Conservation (phyloP, 2,329 filamentous ascomycete genomes). For the Neofusicoccum umdonicola region DNA sequence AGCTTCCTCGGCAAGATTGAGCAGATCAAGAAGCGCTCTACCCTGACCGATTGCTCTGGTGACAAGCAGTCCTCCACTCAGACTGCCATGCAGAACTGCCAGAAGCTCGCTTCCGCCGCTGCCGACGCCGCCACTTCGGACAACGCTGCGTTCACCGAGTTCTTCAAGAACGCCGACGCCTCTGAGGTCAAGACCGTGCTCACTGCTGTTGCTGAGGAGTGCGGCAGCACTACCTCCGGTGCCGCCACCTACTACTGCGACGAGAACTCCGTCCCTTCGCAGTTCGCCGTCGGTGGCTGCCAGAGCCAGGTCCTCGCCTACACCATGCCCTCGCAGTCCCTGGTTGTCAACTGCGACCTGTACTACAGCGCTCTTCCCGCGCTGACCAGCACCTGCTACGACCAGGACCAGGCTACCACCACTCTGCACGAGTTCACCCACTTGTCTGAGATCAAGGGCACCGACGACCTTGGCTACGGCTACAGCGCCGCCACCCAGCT, state of each 20-base stretch:
- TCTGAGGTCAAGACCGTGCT: constrained; percentile 50
- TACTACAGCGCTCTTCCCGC: constrained; percentile 57
- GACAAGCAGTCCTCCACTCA: constrained; percentile 44
- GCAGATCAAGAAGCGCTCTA: constrained; percentile 40
- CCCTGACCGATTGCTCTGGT: constrained; percentile 54
- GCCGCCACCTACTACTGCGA: constrained; percentile 54
- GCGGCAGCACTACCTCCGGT: constrained; percentile 50
- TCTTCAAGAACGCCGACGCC: constrained; percentile 60
- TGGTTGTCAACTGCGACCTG: constrained; percentile 61
- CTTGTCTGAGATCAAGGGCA: constrained; percentile 56
- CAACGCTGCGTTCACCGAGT: constrained; percentile 52
- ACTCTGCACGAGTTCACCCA: constrained; percentile 67
- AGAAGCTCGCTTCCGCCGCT: constrained; percentile 53
- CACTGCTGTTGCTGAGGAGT: constrained; percentile 55
- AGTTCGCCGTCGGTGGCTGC: constrained; percentile 42
- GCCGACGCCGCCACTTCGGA: constrained; percentile 52
- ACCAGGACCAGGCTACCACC: constrained; percentile 64
- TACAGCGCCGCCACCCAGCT: constrained; percentile 40
- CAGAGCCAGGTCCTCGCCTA: constrained; percentile 57
- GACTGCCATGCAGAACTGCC: constrained; percentile 56
- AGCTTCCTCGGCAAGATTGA: constrained; percentile 46
- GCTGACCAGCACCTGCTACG: constrained; percentile 55
- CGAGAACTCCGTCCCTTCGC: constrained; percentile 47
- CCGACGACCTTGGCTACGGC: constrained; percentile 55
- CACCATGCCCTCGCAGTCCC: constrained; percentile 53